Evolutionary conservation across 2,329 filamentous ascomycete species (phyloP), one percentile per base, ranked within the genome.

Genomic region (Ascomycota sp.): DNA sequence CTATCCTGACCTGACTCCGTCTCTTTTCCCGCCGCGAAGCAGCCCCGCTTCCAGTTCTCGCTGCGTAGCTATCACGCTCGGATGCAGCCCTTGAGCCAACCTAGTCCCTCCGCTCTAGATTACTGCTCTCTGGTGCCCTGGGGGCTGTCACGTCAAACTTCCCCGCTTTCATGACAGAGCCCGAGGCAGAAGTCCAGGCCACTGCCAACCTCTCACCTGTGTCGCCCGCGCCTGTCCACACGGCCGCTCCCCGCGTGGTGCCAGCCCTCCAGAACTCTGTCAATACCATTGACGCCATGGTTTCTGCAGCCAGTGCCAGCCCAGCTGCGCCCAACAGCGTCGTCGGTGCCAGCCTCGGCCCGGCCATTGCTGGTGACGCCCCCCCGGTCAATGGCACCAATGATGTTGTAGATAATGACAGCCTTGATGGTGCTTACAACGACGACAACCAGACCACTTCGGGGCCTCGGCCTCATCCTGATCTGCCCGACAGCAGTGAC

Each of bases 211-310:
- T 68, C 37, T 64, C 57, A 32, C 64, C 63, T 9, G 46, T 66
- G 33, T 67, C 63, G 34, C 65, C 63, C 32, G 52, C 59, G 37
- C 55, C 61, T 37, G 45, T 64, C 38, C 55, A 65, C 41, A 56
- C 54, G 32, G 54, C 59, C 36, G 58, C 60, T 24, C 51, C 62
- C 31, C 49, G 59, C 35, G 53, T 60, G 38, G 57, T 66, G 35
- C 62, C 64, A 26, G 51, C 54, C 24, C 60, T 68, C 37, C 63
- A 68, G 46, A 54, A 64, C 39, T 63, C 61, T 35, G 63, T 62
- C 43, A 62, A 66, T 40, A 57, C 52, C 39, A 52, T 64, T 39
- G 58, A 59, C 53, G 55, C 54, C 45, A 63, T 61, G 54, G 53
- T 55, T 37, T 53, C 50, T 37, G 54, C 49, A 28, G 53, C 47